Evolutionary conservation across 2,329 filamentous ascomycete species (phyloP).

Genomic region (Hansfordia pulvinata): DNA sequence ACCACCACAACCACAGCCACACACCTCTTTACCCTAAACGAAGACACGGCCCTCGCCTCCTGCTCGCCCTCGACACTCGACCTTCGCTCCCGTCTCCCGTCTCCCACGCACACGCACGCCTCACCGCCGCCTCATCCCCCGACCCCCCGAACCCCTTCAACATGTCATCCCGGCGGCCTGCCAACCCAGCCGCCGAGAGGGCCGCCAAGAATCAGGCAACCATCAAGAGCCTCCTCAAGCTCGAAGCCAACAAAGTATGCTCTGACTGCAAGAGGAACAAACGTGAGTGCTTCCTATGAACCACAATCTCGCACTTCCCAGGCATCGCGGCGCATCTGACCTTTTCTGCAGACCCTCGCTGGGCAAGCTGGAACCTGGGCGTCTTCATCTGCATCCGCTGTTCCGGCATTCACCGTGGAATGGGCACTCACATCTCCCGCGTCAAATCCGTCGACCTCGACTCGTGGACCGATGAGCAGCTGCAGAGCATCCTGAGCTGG

Average conservation of each 20-base stretch:
- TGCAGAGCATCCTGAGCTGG: conserved; percentile 89
- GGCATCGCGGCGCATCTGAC: not conserved
- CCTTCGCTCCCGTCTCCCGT: too few species aligned
- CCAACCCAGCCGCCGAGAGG: conserved; percentile 70
- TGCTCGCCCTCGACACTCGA: too few species aligned
- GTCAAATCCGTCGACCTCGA: conserved; percentile 98
- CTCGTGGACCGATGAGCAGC: conserved; percentile 95
- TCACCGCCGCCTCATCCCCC: too few species aligned
- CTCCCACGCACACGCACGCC: too few species aligned
- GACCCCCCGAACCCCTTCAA: conserved; percentile 2
- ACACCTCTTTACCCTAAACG: too few species aligned
- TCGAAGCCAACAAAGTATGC: conserved; percentile 92
- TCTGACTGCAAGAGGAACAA: conserved; percentile 99
- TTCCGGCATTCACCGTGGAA: conserved; percentile 94
- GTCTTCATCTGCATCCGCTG: conserved; percentile 97
- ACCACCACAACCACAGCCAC: too few species aligned
- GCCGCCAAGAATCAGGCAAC: conserved; percentile 88
- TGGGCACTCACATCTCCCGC: conserved; percentile 96
- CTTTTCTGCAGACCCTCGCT: conserved; percentile 72
- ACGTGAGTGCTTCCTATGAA: conserved; percentile 48
- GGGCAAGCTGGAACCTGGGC: conserved; percentile 97
- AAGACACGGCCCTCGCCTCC: too few species aligned
- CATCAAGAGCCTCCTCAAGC: conserved; percentile 87
- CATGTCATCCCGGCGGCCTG: conserved; percentile 65
- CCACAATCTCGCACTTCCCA: too few species aligned